Conservation (phyloP, 208 protist genomes). For the Borovskyia barvae region DNA sequence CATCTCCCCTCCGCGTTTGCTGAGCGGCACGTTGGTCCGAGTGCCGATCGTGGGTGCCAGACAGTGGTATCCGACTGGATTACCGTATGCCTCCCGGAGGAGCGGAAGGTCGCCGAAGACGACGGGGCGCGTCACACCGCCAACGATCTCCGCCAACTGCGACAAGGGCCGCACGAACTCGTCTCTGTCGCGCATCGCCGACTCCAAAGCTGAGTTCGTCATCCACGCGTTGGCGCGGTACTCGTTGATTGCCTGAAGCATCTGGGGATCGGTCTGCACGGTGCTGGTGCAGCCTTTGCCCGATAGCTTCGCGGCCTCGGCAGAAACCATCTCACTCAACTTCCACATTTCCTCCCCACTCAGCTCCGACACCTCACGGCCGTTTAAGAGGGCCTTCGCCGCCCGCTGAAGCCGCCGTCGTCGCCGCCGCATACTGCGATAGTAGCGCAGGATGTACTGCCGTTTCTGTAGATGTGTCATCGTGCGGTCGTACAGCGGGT, state of each 20-base stretch:
- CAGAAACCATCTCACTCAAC: slow-evolving; percentile 57
- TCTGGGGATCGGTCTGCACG: slow-evolving; percentile 70
- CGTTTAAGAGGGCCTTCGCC: slow-evolving; percentile 42
- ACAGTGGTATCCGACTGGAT: slow-evolving; percentile 78
- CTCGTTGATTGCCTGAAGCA: slow-evolving; percentile 78
- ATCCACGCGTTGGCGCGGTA: slow-evolving; percentile 88
- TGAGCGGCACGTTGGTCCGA: slow-evolving; percentile 51
- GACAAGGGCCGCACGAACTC: slow-evolving; percentile 33
- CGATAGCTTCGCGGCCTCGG: slow-evolving; percentile 33
- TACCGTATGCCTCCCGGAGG: slow-evolving; percentile 73
- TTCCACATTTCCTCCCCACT: slow-evolving; percentile 70
- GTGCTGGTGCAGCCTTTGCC: slow-evolving; percentile 63
- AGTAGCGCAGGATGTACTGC: slow-evolving; percentile 53
- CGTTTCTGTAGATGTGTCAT: slow-evolving; percentile 58
- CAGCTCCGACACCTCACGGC: slow-evolving; percentile 50
- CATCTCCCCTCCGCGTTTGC: slow-evolving; percentile 6
- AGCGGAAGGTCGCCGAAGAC: slow-evolving; percentile 78
- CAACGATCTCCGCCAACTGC: slow-evolving; percentile 50
- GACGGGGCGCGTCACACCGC: slow-evolving; percentile 65
- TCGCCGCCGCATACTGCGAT: slow-evolving; percentile 30
- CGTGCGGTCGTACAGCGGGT: slow-evolving; percentile 52
- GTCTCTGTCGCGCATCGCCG: slow-evolving; percentile 30
- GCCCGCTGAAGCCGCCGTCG: slow-evolving; percentile 29
- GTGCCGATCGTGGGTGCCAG: slow-evolving; percentile 77
- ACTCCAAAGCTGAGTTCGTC: slow-evolving; percentile 53